Evolutionary conservation across 768 basidiomycete genomes (phyloP), one percentile per base, ranked within the genome.

Genomic region (Boletus edulis): DNA sequence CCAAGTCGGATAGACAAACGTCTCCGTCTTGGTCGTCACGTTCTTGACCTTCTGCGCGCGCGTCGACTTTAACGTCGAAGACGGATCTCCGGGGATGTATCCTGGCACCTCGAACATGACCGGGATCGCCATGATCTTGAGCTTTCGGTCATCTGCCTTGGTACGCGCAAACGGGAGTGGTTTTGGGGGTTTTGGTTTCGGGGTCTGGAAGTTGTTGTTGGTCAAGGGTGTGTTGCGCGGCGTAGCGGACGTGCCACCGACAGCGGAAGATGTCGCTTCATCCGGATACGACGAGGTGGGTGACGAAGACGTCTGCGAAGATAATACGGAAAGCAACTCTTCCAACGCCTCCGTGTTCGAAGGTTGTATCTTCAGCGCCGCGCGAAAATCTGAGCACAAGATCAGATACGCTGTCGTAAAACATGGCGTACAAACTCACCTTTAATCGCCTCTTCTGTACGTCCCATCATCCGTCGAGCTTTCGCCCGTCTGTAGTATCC

Each of bases 401-500:
- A 12, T 66, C 18, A 54, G 45, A 37, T 37, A 20, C 15, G 15
- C n/a, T 12, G n/a, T 22, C 34, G 15, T 14, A 18, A 20, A n/a
- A 32, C 22, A 6, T 15, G 22, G 34, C 20, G 8, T 18, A 34
- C 13, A 27, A 12, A 47, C 61, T 18, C 60, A 84, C 86, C 86
- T 74, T 79, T 78, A 35, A 83, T 77, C 3, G 87, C 87, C 12
- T 83, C 86, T 18, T 82, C 78, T 2, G 69, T 67, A 38, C 74
- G 75, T 4, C 78, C 79, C 41, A 83, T 75, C 80, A 86, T 85
- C 59, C 76, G 79, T 42, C 84, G 75, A 0, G 88, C 86, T 41
- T 81, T 82, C 2, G 85, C 86, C 15, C 88, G 81, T 20, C 88
- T 79, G 67, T 80, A 91, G 55, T 85, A 78, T 1, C 84, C 88